Evolutionary conservation across 1,284 basidiomycete species (phyloP), one percentile per base, ranked within the genome.

Genomic region (Ceraceosorus guamensis): DNA sequence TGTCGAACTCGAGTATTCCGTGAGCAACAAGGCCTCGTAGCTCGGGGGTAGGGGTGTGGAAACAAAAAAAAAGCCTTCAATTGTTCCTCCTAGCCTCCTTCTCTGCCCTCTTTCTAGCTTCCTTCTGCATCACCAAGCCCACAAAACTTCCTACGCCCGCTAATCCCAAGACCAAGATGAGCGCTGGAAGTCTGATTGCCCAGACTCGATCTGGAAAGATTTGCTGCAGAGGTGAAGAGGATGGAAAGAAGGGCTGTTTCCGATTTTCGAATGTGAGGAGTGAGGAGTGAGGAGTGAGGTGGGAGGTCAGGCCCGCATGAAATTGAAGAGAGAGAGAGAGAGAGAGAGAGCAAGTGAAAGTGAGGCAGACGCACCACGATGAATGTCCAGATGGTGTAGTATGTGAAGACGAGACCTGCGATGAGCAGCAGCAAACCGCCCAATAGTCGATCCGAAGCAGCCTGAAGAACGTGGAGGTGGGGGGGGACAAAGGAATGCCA

Each of bases 351-450:
- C 24, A 24, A 24, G 1, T 24, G 24, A 24, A 24, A 1, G 24
- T 3, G 24, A 24, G 24, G 24, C 24, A 30, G 14, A 63, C 67
- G n/a, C 68, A 91, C 91, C 53, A 91, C 81, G 44, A 95, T 79
- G 50, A 95, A 80, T 6, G 90, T 86, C 91, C 91, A 95, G 45
- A 82, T 82, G 4, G 90, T 91, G 78, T 95, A 96, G 77, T 95
- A 95, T 18, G 82, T 78, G 78, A 93, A 93, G 46, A 89, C 84
- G 55, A 84, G 78, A 4, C 83, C 82, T 33, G 89, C 87, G 61
- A 83, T 81, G 64, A 87, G 79, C 71, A 95, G 83, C 87, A 92
- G 88, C 32, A 79, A 70, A 49, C 85, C 83, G 55, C 91, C 91
- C 18, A 91, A 79, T 48, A 82, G 78, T 79, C 87, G 91, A 78